Base-by-base conservation (phyloP, 305 asterid species). In the Withania somnifera region DNA sequence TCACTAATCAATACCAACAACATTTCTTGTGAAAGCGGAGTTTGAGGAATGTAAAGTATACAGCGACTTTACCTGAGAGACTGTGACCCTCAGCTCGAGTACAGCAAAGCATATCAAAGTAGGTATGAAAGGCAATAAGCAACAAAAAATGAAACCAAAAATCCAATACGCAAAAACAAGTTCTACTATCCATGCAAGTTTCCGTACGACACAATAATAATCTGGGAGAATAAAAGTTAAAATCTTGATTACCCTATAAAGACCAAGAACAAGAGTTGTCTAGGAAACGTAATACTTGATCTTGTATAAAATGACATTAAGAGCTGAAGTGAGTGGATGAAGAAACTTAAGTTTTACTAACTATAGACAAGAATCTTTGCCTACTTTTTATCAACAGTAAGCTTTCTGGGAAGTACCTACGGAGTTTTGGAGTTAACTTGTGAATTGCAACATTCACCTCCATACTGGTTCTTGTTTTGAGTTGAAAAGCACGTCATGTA, bases 391-490 rank as follows among this genome's bases (percentile, higher is more conserved):
- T 89, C 91, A 91, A 81, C 90, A 87, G 89, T 88, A 88, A 78
- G 90, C 92, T 82, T 91, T 83, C 84, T 89, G 92, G 84, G 95
- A 91, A 77, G 91, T 93, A 94, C 86, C 92, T 87, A 82, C 92
- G 88, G 87, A 89, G 94, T 85, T 86, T 88, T 15, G 85, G 80
- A 77, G 78, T 86, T 73, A 85, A 87, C 54, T 80, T 80, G 84
- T 85, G 86, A 77, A 83, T 76, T 50, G 84, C 82, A 50, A 85
- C 71, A 75, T 85, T 88, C 52, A 85, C 84, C 45, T 93, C 94
- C 97, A 93, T 28, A 45, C 79, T 24, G 24, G 40, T 73, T 50
- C 6, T 50, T 75, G 40, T 34, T 75, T 28, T 17, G 17, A 75
- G 80, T 28, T 51, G 30, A 50, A 51, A 50, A 28, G 61, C 17